Percentiles rank a stretch among this genome's conserved stretches.
These are phyloP conservation scores for Diospyros lotus DNA, from an alignment of 148 eudicot genomes.

Conservation along the genomic window DNA sequence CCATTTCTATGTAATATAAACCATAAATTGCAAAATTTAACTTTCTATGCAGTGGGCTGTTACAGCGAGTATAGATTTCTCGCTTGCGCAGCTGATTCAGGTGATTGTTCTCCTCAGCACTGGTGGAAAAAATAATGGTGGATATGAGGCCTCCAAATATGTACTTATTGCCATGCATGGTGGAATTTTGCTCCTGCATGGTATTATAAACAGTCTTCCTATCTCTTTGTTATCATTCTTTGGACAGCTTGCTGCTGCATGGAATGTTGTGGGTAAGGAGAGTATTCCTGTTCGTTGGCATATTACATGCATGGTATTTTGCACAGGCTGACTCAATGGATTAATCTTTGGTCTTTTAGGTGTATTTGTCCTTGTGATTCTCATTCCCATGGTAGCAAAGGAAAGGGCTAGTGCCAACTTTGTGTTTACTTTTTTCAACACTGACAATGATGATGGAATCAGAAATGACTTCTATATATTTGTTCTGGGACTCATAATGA, in stretches of 20 bases:
- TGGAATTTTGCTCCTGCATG: conserved; percentile 69
- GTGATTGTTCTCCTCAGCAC: conserved; percentile 79
- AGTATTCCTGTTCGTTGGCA: background rate
- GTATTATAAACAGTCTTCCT: conserved; percentile 79
- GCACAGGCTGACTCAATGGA: background rate
- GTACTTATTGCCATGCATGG: conserved; percentile 73
- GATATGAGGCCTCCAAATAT: conserved; percentile 79
- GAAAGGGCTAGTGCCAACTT: conserved; percentile 74
- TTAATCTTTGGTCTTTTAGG: conserved; percentile 33
- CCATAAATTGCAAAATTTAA: conserved; percentile 7
- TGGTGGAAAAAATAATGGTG: conserved; percentile 81
- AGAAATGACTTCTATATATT: conserved; percentile 62
- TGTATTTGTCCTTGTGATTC: conserved; percentile 90
- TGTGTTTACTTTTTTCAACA: conserved; percentile 92
- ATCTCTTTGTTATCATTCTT: conserved; percentile 79
- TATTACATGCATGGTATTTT: background rate
- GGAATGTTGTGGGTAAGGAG: conserved; percentile 71
- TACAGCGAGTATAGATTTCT: conserved; percentile 76
- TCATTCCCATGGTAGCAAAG: conserved; percentile 67
- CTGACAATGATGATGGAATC: conserved; percentile 68
- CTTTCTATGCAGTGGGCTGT: conserved; percentile 88
- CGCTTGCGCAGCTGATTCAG: conserved; percentile 58
- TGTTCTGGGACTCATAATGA: conserved; percentile 88
- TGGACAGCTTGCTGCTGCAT: conserved; percentile 89
- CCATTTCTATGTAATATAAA: background rate